Evolutionary conservation across 2,329 filamentous ascomycete species (phyloP).

Genomic region (Cladophialophora exuberans): DNA sequence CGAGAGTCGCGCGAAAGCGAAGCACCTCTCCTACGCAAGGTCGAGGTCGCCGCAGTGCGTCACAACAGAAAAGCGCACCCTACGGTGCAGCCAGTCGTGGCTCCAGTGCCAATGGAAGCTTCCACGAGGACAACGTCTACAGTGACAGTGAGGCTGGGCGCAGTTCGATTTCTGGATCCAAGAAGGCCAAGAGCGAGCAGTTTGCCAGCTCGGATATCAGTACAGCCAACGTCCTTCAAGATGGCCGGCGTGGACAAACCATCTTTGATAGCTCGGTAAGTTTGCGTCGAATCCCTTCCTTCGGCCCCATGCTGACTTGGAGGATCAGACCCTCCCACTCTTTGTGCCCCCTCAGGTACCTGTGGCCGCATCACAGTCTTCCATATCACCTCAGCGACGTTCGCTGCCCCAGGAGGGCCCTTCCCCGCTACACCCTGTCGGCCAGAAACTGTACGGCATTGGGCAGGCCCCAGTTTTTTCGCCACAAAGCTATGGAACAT

Average conservation of each 20-base stretch:
- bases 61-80: conserved; percentile 72
- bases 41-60: conserved; percentile 75
- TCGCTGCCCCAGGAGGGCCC: conserved; percentile 70
- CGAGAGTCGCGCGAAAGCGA: conserved; percentile 72
- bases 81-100: conserved; percentile 67
- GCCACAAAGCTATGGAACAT: conserved; percentile 73
- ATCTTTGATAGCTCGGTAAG: conserved; percentile 97
- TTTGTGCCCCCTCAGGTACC: conserved; percentile 95
- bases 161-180: conserved; percentile 70
- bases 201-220: conserved; percentile 96
- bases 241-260: conserved; percentile 89
- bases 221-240: conserved; percentile 96
- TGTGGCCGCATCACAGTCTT: conserved; percentile 94
- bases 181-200: conserved; percentile 77
- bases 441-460: conserved; percentile 74
- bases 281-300: conserved; percentile 33
- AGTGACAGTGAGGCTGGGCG: conserved; percentile 85
- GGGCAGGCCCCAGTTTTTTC: conserved; percentile 67
- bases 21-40: conserved; percentile 74
- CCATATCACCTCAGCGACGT: conserved; percentile 87
- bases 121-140: conserved; percentile 77
- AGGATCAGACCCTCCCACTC: conserved; percentile 80
- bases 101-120: conserved; percentile 61
- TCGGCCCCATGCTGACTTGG: conserved; percentile 31
- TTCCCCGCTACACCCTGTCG: conserved; percentile 74